These are phyloP conservation scores for Neofusicoccum laricinum DNA, from an alignment of 2,329 filamentous ascomycete species.

Conservation along the genomic window DNA sequence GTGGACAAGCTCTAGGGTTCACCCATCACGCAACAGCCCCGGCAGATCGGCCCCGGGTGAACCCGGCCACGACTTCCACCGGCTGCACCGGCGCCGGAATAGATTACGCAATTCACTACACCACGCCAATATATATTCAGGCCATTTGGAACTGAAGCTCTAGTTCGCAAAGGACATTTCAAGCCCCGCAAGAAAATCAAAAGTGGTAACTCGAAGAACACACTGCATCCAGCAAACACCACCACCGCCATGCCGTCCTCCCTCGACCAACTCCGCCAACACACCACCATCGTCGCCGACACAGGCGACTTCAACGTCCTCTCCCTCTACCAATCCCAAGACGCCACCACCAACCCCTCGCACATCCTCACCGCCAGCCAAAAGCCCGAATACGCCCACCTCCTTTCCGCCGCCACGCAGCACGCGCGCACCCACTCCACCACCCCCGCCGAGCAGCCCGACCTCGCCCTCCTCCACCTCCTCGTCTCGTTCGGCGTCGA, in stretches of 20 bases:
- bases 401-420: not conserved
- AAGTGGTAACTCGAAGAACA: not conserved
- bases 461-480: not conserved
- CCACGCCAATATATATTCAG: not conserved
- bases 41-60: not conserved
- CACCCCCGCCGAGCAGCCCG: not conserved
- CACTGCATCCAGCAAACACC: too few species aligned
- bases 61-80: not conserved
- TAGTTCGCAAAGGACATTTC: not conserved
- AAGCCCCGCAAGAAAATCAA: not conserved
- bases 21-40: not conserved
- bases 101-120: not conserved
- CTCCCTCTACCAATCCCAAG: not conserved
- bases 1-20: not conserved
- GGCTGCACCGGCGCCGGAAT: not conserved
- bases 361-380: constrained; percentile 3
- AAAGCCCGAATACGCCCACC: not conserved
- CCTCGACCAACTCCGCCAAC: not conserved
- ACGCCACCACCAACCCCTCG: constrained; percentile 2
- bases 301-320: constrained; percentile 9
- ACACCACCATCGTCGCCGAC: constrained; percentile 14
- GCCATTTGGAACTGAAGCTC: not conserved
- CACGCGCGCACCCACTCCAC: not conserved
- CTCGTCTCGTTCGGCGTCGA: constrained; percentile 2
- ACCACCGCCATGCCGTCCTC: not conserved